phyloP scores from a whole-genome alignment of 2,329 filamentous ascomycete species.

The Talaromyces sp. region DNA sequence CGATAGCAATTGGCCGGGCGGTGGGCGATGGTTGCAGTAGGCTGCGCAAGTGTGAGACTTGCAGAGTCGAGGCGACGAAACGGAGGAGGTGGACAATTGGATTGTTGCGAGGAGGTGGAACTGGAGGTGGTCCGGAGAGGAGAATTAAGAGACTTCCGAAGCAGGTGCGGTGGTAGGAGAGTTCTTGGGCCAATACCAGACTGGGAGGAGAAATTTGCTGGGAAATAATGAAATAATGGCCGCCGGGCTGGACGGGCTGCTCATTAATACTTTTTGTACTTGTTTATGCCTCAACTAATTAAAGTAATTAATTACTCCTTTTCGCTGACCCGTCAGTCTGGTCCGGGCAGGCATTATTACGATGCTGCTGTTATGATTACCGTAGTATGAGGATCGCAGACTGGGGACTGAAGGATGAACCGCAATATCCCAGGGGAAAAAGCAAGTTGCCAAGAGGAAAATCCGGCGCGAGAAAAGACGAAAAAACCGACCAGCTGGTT shows the following conservation, averaged over 20 bases:
- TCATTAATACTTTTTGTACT: neutral
- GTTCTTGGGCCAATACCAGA: neutral
- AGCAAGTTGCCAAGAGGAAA: neutral
- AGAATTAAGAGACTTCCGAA: neutral
- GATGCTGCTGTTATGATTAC: neutral
- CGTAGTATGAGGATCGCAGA: neutral
- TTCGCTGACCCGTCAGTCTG: neutral
- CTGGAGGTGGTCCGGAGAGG: neutral
- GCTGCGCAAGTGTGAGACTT: conserved; percentile 1
- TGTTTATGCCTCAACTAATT: neutral
- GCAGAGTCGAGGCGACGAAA: neutral
- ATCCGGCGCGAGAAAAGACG: neutral
- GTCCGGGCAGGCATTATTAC: neutral
- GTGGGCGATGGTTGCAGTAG: neutral
- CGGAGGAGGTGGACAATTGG: neutral
- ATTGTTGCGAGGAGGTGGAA: neutral
- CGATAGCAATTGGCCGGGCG: neutral
- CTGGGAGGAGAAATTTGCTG: neutral
- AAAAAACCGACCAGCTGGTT: neutral
- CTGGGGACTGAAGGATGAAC: neutral
- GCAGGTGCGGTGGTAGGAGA: neutral
- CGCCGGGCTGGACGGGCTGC: neutral
- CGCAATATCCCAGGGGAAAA: neutral
- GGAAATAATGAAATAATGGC: neutral
- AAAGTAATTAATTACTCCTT: neutral